Evolutionary conservation across 1,139 yeast species (phyloP).

Genomic region (Geotrichum reessii): DNA sequence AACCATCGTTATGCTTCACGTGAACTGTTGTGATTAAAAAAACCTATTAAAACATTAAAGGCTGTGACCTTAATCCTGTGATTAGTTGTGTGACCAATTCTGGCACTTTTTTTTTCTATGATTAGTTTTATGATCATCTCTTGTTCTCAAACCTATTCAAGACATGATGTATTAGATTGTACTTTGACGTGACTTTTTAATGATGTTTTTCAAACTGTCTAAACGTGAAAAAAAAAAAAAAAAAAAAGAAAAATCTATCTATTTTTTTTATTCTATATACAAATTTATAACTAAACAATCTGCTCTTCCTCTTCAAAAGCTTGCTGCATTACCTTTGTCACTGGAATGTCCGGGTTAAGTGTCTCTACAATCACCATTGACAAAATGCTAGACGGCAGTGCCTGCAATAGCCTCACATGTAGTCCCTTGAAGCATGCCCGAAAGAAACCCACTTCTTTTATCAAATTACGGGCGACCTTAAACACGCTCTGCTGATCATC

Average conservation of each 20-base stretch:
- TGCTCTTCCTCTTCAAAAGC: constrained; percentile 15
- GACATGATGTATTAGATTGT: background rate
- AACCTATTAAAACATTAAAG: background rate
- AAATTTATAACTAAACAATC: background rate
- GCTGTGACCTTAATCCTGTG: too few species aligned
- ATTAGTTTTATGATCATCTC: background rate
- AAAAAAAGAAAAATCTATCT: background rate
- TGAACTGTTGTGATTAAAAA: background rate
- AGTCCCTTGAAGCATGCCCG: constrained; percentile 39
- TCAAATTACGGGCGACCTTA: constrained; percentile 35
- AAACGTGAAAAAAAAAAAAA: too few species aligned
- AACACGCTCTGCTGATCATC: constrained; percentile 37
- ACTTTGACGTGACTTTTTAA: too few species aligned
- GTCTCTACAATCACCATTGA: constrained; percentile 41
- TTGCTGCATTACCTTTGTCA: background rate
- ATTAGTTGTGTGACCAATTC: too few species aligned
- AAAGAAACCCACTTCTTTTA: constrained; percentile 37
- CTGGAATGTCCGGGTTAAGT: constrained; percentile 35
- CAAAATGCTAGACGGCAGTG: constrained; percentile 39
- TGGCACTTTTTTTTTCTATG: background rate
- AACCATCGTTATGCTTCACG: background rate
- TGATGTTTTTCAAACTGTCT: too few species aligned
- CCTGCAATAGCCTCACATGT: constrained; percentile 37
- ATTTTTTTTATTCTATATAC: background rate
- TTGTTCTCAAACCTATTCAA: background rate